Conservation (phyloP, 2,329 filamentous ascomycete genomes). For the Nigrograna mackinnonii region DNA sequence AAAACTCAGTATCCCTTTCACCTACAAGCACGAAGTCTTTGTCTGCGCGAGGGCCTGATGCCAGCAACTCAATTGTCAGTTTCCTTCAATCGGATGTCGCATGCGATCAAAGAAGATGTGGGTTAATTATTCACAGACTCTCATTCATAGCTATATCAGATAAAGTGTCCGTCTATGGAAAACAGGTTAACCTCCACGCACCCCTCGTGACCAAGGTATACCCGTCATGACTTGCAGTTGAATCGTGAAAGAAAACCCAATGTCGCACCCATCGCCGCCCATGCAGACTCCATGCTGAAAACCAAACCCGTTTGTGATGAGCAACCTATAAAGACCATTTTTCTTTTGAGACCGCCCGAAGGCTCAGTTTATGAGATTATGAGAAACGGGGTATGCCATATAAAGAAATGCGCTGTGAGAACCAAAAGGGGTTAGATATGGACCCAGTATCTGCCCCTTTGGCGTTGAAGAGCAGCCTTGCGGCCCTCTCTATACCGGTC, state of each 20-base stretch:
- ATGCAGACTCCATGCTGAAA: constrained; percentile 44
- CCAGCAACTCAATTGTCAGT: constrained; percentile 1
- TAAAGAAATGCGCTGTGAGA: constrained; percentile 7
- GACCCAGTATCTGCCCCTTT: no score
- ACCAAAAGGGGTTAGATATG: neutral
- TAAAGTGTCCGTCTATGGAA: constrained; percentile 29
- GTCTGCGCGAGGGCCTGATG: no score
- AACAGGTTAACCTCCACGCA: constrained; percentile 20
- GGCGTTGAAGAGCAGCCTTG: no score
- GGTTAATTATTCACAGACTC: constrained; percentile 6
- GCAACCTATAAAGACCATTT: constrained; percentile 22
- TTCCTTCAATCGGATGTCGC: neutral
- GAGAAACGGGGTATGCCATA: constrained; percentile 9
- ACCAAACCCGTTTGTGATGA: constrained; percentile 29
- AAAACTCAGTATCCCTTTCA: no score
- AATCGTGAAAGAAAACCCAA: constrained; percentile 30
- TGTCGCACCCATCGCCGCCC: constrained; percentile 36
- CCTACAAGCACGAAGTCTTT: no score
- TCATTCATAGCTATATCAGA: constrained; percentile 28
- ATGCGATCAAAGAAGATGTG: neutral
- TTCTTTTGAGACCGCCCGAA: constrained; percentile 10
- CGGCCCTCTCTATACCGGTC: constrained; percentile 9
- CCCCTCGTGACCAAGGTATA: constrained; percentile 24
- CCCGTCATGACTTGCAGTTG: constrained; percentile 22
- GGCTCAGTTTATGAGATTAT: constrained; percentile 1